These are phyloP conservation scores for Vitis amurensis DNA, from an alignment of 164 flowering plant species.

Conservation along the genomic window DNA sequence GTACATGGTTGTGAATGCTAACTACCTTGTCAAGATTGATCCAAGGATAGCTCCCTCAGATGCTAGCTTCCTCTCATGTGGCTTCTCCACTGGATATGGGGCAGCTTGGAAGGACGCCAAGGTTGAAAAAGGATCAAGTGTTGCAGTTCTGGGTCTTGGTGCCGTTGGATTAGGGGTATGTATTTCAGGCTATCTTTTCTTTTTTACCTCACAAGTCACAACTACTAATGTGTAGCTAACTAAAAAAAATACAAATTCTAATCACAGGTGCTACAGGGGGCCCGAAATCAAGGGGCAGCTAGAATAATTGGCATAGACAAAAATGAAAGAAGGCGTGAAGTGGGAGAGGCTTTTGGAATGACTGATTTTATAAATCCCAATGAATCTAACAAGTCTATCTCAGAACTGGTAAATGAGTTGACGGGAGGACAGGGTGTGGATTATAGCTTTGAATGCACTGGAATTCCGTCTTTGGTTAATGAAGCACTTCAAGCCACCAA, in stretches of 20 bases:
- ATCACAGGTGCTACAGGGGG: constrained; percentile 37
- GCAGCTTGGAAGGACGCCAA: constrained; percentile 40
- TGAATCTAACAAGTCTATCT: constrained; percentile 22
- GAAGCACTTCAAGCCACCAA: constrained; percentile 43
- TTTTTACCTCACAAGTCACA: too few relatives aligned
- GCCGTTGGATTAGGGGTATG: constrained; percentile 55
- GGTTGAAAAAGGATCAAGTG: constrained; percentile 39
- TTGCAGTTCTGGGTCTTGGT: constrained; percentile 56
- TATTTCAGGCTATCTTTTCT: too few relatives aligned
- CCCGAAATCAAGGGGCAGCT: constrained; percentile 37
- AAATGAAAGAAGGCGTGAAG: constrained; percentile 27
- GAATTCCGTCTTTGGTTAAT: constrained; percentile 24
- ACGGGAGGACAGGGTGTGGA: constrained; percentile 55
- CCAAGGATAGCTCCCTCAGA: constrained; percentile 4
- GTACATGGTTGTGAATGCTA: constrained; percentile 24
- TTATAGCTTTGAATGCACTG: constrained; percentile 55
- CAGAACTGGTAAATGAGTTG: constrained; percentile 35
- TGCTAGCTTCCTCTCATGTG: constrained; percentile 20
- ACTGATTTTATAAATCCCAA: constrained; percentile 51
- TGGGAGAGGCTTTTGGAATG: constrained; percentile 42
- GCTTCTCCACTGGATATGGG: constrained; percentile 32
- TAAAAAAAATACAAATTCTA: too few relatives aligned
- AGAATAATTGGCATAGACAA: constrained; percentile 50
- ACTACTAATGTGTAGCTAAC: too few relatives aligned
- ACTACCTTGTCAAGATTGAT: constrained; percentile 18